A percentile compares a stretch with the other conserved stretches of the same genome.
These are phyloP conservation scores for Corylus heterophylla DNA, from an alignment of 306 rosid species.

Conservation along the genomic window DNA sequence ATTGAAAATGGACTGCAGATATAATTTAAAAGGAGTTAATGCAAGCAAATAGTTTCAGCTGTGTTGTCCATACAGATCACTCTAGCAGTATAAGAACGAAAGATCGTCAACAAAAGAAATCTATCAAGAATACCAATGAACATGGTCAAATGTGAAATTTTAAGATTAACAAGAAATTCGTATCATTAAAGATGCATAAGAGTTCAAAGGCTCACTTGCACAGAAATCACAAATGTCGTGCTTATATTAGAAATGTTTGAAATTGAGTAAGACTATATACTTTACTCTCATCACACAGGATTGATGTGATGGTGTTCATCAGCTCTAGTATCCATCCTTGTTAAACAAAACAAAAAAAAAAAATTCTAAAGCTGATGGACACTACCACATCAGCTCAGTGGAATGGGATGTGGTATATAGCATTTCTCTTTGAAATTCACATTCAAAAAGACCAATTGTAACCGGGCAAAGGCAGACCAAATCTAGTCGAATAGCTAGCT, in stretches of 20 bases:
- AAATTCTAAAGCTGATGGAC: too few species aligned
- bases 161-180: not conserved
- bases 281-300: too few species aligned
- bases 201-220: not conserved
- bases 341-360: too few species aligned
- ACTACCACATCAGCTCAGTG: too few species aligned
- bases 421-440: not conserved
- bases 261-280: too few species aligned
- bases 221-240: not conserved
- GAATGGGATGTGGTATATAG: too few species aligned
- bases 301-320: too few species aligned
- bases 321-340: too few species aligned
- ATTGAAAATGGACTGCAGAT: constrained; percentile 85
- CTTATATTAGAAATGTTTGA: not conserved
- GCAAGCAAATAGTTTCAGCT: not conserved
- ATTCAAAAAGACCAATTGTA: not conserved
- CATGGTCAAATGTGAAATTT: not conserved
- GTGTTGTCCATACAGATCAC: not conserved
- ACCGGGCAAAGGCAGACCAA: not conserved
- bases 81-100: not conserved
- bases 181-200: not conserved
- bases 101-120: not conserved
- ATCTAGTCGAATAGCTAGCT: not conserved
- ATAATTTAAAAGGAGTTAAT: constrained; percentile 12
- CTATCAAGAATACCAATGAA: not conserved